Conservation (phyloP, 306 rosid species). For the Hippophae tibetana region DNA sequence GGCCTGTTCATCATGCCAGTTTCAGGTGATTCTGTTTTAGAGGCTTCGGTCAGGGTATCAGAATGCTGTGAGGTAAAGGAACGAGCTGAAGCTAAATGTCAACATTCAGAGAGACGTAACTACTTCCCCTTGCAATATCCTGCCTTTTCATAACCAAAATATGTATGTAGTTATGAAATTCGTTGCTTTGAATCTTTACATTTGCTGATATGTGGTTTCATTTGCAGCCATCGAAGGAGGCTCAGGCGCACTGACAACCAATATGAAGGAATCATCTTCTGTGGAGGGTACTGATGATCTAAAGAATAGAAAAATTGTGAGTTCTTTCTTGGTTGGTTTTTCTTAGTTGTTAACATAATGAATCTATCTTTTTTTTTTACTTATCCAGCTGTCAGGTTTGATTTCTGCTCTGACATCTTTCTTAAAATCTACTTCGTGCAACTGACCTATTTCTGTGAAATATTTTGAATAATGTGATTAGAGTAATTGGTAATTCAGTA, state of each 20-base stretch:
- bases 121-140: slow-evolving; percentile 20
- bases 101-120: slow-evolving; percentile 48
- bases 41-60: slow-evolving; percentile 23
- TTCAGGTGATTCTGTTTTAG: slow-evolving; percentile 28
- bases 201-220: slow-evolving; percentile 15
- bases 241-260: slow-evolving; percentile 29
- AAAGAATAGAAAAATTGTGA: slow-evolving; percentile 60
- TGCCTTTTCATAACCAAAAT: slow-evolving; percentile 2
- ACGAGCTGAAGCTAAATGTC: slow-evolving; percentile 39
- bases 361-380: not conserved
- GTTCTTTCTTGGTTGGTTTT: slow-evolving; percentile 20
- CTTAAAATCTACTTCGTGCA: no score
- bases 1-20: slow-evolving; percentile 17
- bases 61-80: slow-evolving; percentile 37
- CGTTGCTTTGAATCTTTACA: slow-evolving; percentile 7
- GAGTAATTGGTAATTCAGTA: no score
- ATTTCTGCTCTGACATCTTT: no score
- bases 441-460: no score
- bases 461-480: no score
- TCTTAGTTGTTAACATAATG: not conserved
- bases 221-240: slow-evolving; percentile 41
- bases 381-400: no score
- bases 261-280: slow-evolving; percentile 30
- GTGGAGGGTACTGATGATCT: slow-evolving; percentile 33
- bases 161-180: slow-evolving; percentile 1